Conservation (phyloP, 306 rosid genomes). For the Dryas drummondii region DNA sequence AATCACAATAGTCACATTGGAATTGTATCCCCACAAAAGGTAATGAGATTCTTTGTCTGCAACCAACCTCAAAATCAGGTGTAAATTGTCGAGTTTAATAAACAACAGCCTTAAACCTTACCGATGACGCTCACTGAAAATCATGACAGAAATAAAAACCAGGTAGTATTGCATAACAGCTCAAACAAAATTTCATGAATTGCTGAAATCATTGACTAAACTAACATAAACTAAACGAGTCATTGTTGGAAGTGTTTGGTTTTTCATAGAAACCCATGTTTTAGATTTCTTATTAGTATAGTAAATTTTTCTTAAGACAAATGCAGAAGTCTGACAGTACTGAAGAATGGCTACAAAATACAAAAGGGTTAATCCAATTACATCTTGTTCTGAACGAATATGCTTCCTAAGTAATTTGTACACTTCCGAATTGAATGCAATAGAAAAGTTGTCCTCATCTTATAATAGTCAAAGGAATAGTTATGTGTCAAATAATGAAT, state of each 20-base stretch:
- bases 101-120: neutral
- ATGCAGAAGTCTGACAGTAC: neutral
- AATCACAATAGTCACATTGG: slow-evolving; percentile 19
- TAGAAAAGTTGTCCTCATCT: neutral
- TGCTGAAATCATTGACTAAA: no score
- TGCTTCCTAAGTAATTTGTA: neutral
- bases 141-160: slow-evolving; percentile 9
- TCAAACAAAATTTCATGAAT: neutral
- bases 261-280: no score
- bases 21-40: slow-evolving; percentile 17
- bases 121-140: slow-evolving; percentile 27
- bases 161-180: neutral
- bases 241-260: no score
- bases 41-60: slow-evolving; percentile 11
- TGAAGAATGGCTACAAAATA: neutral
- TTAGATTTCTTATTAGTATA: no score
- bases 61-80: slow-evolving; percentile 24
- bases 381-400: neutral
- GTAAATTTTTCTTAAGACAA: no score
- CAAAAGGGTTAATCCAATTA: neutral
- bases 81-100: neutral
- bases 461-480: neutral
- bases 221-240: no score
- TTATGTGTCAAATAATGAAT: neutral
- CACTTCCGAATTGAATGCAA: neutral